A percentile compares a stretch with the other conserved stretches of the same genome.
These are phyloP conservation scores for Trametes versicolor DNA, from an alignment of 1,284 basidiomycete genomes.

Conservation along the genomic window DNA sequence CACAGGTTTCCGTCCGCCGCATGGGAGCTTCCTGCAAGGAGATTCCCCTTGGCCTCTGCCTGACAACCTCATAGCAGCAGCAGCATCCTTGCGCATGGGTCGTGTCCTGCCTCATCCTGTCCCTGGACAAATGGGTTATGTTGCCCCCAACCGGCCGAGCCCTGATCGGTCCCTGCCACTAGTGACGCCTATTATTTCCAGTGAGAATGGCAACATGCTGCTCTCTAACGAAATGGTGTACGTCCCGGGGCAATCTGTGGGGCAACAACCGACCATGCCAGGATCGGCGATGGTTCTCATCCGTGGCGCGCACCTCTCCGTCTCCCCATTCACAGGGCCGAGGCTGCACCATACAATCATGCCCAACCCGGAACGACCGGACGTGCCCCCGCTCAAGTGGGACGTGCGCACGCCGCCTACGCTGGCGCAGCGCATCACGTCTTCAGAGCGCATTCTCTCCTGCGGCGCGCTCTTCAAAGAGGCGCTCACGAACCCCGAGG, in stretches of 20 bases:
- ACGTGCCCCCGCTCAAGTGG: constrained; percentile 49
- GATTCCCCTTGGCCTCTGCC: background rate
- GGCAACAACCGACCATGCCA: background rate
- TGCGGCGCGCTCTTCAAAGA: constrained; percentile 30
- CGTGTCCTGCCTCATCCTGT: background rate
- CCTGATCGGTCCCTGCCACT: background rate
- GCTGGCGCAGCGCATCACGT: constrained; percentile 46
- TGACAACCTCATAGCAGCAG: background rate
- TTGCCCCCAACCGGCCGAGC: background rate
- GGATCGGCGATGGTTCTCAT: background rate
- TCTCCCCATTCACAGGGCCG: constrained; percentile 16
- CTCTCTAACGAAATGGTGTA: background rate
- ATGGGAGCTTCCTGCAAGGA: background rate
- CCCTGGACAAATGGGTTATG: background rate
- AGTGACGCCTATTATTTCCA: background rate
- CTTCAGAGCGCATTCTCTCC: constrained; percentile 39
- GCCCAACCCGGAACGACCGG: constrained; percentile 47
- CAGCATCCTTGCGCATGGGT: constrained; percentile 1
- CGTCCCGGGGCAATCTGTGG: background rate
- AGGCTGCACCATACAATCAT: constrained; percentile 46
- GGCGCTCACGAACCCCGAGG: constrained; percentile 41
- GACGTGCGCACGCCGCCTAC: constrained; percentile 48
- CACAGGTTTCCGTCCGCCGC: background rate
- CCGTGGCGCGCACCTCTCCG: background rate
- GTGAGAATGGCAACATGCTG: background rate